phyloP scores from a whole-genome alignment of 2,329 filamentous ascomycete species.

The Epichloe uncinata region DNA sequence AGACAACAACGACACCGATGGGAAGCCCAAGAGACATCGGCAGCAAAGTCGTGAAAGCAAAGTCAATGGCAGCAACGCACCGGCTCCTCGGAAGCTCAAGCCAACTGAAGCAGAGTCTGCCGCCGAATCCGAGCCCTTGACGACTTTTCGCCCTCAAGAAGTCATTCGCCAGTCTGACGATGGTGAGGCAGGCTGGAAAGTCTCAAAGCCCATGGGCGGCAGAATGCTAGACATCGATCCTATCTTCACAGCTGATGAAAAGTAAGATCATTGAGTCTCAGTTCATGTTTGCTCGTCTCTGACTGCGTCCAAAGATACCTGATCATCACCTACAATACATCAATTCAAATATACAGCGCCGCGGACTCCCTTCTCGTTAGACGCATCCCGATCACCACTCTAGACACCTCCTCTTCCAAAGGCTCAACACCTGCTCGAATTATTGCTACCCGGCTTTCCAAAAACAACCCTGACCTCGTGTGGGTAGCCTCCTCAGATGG shows the following conservation, averaged over 20 bases:
- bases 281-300: neutral
- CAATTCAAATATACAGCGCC: constrained; percentile 69
- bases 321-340: constrained; percentile 60
- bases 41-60: constrained; percentile 18
- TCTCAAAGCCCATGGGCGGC: constrained; percentile 52
- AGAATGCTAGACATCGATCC: constrained; percentile 52
- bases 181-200: constrained; percentile 35
- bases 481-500: constrained; percentile 50
- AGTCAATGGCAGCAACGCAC: constrained; percentile 11
- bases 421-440: constrained; percentile 19
- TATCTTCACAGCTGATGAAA: constrained; percentile 46
- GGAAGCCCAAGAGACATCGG: constrained; percentile 28
- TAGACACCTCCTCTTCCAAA: constrained; percentile 15
- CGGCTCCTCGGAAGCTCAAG: neutral
- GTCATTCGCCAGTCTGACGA: constrained; percentile 16
- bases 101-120: constrained; percentile 5
- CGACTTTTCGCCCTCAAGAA: constrained; percentile 11
- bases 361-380: constrained; percentile 69
- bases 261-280: constrained; percentile 28
- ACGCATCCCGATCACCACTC: constrained; percentile 42
- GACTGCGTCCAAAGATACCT: constrained; percentile 41
- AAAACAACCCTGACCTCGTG: constrained; percentile 29
- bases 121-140: constrained; percentile 3
- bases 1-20: constrained; percentile 28
- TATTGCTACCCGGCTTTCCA: constrained; percentile 28